Conservation (phyloP, 2,329 filamentous ascomycete genomes). For the Pseudopithomyces maydicus region DNA sequence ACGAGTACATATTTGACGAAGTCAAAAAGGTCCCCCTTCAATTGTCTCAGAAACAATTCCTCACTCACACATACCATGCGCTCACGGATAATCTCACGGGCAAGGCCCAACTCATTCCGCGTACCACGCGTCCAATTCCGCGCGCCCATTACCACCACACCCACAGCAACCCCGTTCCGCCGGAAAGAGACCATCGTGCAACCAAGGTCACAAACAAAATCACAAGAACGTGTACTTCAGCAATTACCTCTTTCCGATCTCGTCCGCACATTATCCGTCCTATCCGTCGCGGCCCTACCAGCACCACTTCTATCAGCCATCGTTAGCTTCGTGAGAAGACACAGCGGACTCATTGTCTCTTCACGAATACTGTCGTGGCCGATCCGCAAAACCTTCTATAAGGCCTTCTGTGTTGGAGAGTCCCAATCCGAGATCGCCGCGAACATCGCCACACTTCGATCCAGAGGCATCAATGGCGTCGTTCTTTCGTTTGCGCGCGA, state of each 20-base stretch:
- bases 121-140: neutral
- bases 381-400: conserved; percentile 4
- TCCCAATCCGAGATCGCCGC: conserved; percentile 5
- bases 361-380: conserved; percentile 5
- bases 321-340: conserved; percentile 3
- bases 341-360: conserved; percentile 2
- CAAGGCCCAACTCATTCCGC: neutral
- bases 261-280: conserved; percentile 5
- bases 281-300: conserved; percentile 5
- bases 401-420: conserved; percentile 7
- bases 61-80: neutral
- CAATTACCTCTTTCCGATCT: conserved; percentile 6
- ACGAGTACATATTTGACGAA: conserved; percentile 5
- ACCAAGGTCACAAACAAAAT: neutral
- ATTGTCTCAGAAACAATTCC: neutral
- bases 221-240: neutral
- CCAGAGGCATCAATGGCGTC: conserved; percentile 7
- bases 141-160: conserved; percentile 1
- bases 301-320: conserved; percentile 2
- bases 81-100: neutral
- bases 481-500: conserved; percentile 5
- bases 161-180: neutral
- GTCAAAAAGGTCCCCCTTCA: neutral
- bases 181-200: neutral
- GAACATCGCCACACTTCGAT: conserved; percentile 5